Conservation (phyloP, 2,329 filamentous ascomycete species). For the Trichoderma guizhouense region DNA sequence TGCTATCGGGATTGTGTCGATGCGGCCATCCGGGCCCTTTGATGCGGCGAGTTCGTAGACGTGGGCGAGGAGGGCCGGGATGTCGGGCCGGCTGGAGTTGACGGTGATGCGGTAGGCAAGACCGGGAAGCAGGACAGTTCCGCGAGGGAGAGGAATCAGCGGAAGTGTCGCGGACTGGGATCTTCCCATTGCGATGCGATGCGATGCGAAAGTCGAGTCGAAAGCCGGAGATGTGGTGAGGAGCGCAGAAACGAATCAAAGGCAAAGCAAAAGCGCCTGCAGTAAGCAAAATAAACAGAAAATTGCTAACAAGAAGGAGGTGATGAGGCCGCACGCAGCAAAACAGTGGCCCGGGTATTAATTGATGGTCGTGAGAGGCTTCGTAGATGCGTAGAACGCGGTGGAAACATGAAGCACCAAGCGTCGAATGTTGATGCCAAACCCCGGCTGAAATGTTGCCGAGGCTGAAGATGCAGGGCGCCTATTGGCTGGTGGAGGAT, state of each 20-base stretch:
- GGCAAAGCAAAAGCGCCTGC: not conserved
- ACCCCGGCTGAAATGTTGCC: constrained; percentile 8
- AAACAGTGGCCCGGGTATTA: not conserved
- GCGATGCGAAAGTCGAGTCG: not conserved
- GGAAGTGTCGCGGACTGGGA: constrained; percentile 56
- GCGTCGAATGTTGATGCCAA: constrained; percentile 8
- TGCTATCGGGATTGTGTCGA: constrained; percentile 71
- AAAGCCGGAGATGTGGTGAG: not conserved
- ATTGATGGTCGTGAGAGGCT: constrained; percentile 1
- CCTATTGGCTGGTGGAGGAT: not conserved
- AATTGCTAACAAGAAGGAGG: not conserved
- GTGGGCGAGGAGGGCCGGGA: constrained; percentile 80
- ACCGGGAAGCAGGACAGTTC: constrained; percentile 79
- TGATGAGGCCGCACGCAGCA: not conserved
- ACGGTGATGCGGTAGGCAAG: constrained; percentile 82
- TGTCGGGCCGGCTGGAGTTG: constrained; percentile 74
- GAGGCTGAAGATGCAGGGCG: constrained; percentile 12
- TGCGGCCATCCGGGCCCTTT: constrained; percentile 60
- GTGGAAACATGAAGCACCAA: not conserved
- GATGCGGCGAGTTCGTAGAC: constrained; percentile 74
- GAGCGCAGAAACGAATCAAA: not conserved
- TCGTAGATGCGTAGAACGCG: not conserved
- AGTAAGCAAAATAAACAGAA: not conserved
- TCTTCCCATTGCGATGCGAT: constrained; percentile 35
- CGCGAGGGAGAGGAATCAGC: constrained; percentile 77